phyloP scores from a whole-genome alignment of 192 early-diverging fungal species.

The Backusella australiensis region DNA sequence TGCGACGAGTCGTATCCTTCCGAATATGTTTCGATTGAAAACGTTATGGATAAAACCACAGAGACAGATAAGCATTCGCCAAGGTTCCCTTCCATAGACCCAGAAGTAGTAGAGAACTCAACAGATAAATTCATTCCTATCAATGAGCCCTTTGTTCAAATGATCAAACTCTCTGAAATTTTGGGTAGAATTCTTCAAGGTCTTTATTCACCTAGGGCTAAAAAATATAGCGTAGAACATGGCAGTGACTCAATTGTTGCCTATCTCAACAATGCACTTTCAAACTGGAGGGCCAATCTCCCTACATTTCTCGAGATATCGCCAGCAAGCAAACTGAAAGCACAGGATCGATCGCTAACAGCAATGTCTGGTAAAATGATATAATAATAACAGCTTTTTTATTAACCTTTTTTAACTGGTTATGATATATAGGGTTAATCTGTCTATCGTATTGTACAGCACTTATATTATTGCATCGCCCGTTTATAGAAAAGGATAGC shows the following conservation, averaged over 20 bases:
- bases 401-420: not conserved
- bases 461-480: slow-evolving; percentile 34
- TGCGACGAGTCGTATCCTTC: slow-evolving; percentile 24
- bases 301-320: slow-evolving; percentile 6
- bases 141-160: slow-evolving; percentile 24
- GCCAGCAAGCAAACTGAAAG: not conserved
- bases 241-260: slow-evolving; percentile 24
- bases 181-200: slow-evolving; percentile 24
- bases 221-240: slow-evolving; percentile 14
- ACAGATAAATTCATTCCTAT: slow-evolving; percentile 9
- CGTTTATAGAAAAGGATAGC: slow-evolving; percentile 30
- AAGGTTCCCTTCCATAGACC: slow-evolving; percentile 6
- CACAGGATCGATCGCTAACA: not conserved
- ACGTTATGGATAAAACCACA: slow-evolving; percentile 21
- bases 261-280: slow-evolving; percentile 16
- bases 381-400: not conserved
- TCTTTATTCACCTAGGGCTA: slow-evolving; percentile 27
- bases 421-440: slow-evolving; percentile 12
- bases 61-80: slow-evolving; percentile 1
- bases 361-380: slow-evolving; percentile 16
- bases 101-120: not conserved
- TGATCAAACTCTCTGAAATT: slow-evolving; percentile 30
- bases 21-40: slow-evolving; percentile 14
- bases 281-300: slow-evolving; percentile 20
- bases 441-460: slow-evolving; percentile 31